These are phyloP conservation scores for Pestalotiopsis sp. DNA, from an alignment of 2,329 filamentous ascomycete species.

Conservation along the genomic window DNA sequence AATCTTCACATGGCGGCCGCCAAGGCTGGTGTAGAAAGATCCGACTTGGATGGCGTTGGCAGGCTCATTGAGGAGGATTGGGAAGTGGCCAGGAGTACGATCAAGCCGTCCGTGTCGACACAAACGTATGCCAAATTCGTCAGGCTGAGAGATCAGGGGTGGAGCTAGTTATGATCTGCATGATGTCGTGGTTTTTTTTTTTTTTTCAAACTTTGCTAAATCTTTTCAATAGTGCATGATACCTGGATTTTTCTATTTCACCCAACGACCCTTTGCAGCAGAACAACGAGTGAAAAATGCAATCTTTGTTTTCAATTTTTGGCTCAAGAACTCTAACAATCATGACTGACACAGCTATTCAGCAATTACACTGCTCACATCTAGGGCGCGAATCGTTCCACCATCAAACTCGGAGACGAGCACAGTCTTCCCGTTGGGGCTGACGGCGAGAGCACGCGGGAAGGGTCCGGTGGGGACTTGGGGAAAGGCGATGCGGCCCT, in stretches of 20 bases:
- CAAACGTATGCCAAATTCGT: constrained; percentile 39
- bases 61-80: constrained; percentile 45
- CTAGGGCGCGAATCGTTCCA: background rate
- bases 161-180: constrained; percentile 2
- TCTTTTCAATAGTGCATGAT: background rate
- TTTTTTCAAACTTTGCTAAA: background rate
- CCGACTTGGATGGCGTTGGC: constrained; percentile 16
- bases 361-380: background rate
- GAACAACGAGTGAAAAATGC: background rate
- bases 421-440: background rate
- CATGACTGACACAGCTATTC: background rate
- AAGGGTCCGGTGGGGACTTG: constrained; percentile 6
- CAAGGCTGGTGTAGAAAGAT: constrained; percentile 26
- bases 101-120: constrained; percentile 51
- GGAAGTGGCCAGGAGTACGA: constrained; percentile 50
- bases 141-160: constrained; percentile 5
- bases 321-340: background rate
- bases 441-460: constrained; percentile 4
- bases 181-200: background rate
- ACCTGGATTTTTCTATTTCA: too few species aligned
- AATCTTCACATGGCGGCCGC: constrained; percentile 44
- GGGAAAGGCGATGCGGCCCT: background rate
- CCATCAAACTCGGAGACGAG: constrained; percentile 8
- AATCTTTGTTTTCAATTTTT: background rate
- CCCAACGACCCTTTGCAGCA: background rate